phyloP scores from a whole-genome alignment of 176 grass and related monocot species.

The Musa acuminata region DNA sequence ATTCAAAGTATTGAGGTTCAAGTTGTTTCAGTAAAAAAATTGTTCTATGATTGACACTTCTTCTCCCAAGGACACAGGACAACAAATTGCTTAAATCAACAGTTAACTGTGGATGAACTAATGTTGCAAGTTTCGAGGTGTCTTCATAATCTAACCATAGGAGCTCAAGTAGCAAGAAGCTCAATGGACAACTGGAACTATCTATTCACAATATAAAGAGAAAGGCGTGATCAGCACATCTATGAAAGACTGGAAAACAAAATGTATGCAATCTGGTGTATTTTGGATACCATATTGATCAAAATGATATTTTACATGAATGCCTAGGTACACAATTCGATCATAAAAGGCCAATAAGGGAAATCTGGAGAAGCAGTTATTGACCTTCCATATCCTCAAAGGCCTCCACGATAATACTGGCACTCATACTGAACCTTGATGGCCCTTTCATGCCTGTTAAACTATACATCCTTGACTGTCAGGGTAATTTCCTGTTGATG shows the following conservation, averaged over 20 bases:
- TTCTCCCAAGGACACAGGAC: neutral
- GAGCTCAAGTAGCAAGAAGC: slow-evolving; percentile 78
- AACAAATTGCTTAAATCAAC: neutral
- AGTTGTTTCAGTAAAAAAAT: neutral
- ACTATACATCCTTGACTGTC: slow-evolving; percentile 61
- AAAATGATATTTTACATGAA: slow-evolving; percentile 48
- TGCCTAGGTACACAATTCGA: slow-evolving; percentile 71
- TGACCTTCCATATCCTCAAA: slow-evolving; percentile 44
- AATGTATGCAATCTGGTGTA: neutral
- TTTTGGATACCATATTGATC: neutral
- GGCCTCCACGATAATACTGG: slow-evolving; percentile 54
- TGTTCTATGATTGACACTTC: neutral
- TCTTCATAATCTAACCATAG: slow-evolving; percentile 72
- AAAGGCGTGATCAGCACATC: neutral
- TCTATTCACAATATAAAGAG: slow-evolving; percentile 9
- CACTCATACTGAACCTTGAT: slow-evolving; percentile 42
- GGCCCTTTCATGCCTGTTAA: slow-evolving; percentile 41
- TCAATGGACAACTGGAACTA: slow-evolving; percentile 55
- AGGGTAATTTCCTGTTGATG: slow-evolving; percentile 51
- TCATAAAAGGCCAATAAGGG: slow-evolving; percentile 64
- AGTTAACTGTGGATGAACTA: slow-evolving; percentile 59
- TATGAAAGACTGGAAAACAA: slow-evolving; percentile 14
- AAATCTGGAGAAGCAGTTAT: slow-evolving; percentile 77
- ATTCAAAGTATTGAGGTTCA: neutral
- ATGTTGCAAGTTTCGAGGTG: slow-evolving; percentile 75